Base-by-base conservation (phyloP, 1,139 yeast species). In the Yamadazyma spencermartinsiae region DNA sequence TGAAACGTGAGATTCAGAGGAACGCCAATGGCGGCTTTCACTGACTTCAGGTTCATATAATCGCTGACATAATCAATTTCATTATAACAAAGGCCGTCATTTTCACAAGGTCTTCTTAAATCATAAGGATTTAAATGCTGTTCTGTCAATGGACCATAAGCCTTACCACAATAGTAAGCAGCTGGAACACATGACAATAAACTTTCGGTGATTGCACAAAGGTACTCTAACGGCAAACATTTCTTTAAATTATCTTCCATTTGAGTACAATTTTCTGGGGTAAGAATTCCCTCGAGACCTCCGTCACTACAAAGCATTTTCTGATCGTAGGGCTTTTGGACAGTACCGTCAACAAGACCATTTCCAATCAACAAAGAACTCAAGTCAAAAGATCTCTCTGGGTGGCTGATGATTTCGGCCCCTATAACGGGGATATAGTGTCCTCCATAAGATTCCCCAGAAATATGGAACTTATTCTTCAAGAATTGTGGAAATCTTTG, bases 371-470 rank as follows among this genome's bases (percentile, higher is more conserved):
- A 56, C 6, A 84, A 74, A 3, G 90, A 82, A 10, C 76, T 61
- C 50, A 85, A 68, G 43, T 82, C 74, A 57, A 85, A 84, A 12
- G 74, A 63, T 39, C 82, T 71, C 52, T 80, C 84, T 11, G 76
- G 75, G 53, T 79, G 80, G 45, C 63, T 65, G 40, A 82, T 61
- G 43, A 86, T 83, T 55, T 82, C 90, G 26, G 75, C 65, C 9
- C 88, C 89, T 58, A 86, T 79, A 15, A 74, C 76, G 16, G 95
- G 94, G 46, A 85, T 75, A 58, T 86, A 86, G 60, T 84, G 92
- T 30, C 94, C 95, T 17, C 85, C 94, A 55, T 85, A 86, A 6
- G 89, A 82, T 61, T 86, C 94, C 41, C 94, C 94, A 34, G 90
- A 76, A 54, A 86, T 77, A 59, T 84, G 92, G 75, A 86, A 84